Evolutionary conservation across 1,139 yeast species (phyloP), one percentile per base, ranked within the genome.

Genomic region (Candida tetrigidarum): DNA sequence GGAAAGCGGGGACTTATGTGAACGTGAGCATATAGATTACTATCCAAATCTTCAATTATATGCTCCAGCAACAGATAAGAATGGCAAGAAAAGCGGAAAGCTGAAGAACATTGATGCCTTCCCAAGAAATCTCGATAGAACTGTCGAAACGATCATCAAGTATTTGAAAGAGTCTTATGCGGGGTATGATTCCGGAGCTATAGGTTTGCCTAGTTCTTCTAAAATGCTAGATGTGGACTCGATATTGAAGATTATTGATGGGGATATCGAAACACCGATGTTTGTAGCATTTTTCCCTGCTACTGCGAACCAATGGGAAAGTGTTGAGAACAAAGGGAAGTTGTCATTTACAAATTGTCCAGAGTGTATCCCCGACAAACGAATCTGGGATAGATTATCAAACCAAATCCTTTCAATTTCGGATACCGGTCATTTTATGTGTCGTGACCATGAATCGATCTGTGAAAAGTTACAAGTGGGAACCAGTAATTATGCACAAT

Each of bases 1-100:
- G 16, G 84, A 76, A 41, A 78, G 81, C 59, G 92, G 91, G 9
- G 93, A 86, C 60, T 67, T 86, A 42, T 86, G 95, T 63, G 74
- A 68, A 12, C 66, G 81, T 20, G 90, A 87, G 62, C 71, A 72
- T 9, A 75, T 87, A 36, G 59, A 50, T 15, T 71, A 68, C 26
- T 86, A 76, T 55, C 96, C 96, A 9, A 67, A 70, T 37, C 64
- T 86, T 30, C 67, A 85, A 47, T 64, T 86, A 8, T 86, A 86
- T 60, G 79, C 81, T 1, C 86, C 90, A 0, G 66, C 67, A 15
- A 54, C 51, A 30, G 64, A 66, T 37, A 45, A 49, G 68, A 56
- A 56, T 7, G 71, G 71, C 1, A 50, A 54, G 15, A 44, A 44
- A 30, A 56, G 58, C 0, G 68, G 66, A 1, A 64, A 64, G 46